Evolutionary conservation across 495 filamentous ascomycete species (phyloP).

Genomic region (Xylaria longipes): DNA sequence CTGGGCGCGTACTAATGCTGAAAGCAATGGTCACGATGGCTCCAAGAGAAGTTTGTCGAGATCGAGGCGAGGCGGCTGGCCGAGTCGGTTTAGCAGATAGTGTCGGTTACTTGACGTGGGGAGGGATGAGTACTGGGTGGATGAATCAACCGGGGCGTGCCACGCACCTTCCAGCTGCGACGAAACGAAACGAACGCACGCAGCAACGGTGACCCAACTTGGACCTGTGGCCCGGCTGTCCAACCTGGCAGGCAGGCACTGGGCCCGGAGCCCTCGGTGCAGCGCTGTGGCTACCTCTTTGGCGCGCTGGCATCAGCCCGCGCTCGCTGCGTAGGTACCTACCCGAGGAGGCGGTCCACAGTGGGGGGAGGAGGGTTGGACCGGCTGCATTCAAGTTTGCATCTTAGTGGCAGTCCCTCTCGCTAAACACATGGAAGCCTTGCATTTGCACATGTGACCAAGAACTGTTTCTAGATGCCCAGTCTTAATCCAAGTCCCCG

Average conservation of each 20-base stretch:
- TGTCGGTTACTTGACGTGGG: conserved; percentile 25
- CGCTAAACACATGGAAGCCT: background rate
- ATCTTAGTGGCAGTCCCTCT: background rate
- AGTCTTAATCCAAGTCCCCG: background rate
- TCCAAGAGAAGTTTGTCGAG: conserved; percentile 30
- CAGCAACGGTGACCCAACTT: background rate
- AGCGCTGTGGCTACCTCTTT: background rate
- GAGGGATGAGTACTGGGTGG: conserved; percentile 8
- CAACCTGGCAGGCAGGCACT: conserved; percentile 1
- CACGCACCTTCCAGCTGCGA: conserved; percentile 7
- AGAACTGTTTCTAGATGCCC: background rate
- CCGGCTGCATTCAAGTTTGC: background rate
- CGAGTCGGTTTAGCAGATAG: conserved; percentile 30
- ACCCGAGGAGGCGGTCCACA: conserved; percentile 23
- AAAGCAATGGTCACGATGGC: conserved; percentile 28
- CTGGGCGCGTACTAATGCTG: conserved; percentile 24
- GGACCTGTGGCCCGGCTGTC: background rate
- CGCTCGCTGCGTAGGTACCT: background rate
- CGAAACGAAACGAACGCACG: background rate
- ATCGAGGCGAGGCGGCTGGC: conserved; percentile 23
- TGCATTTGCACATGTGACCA: conserved; percentile 1
- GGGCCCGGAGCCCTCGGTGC: background rate
- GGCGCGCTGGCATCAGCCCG: background rate
- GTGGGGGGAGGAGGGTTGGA: conserved; percentile 18
- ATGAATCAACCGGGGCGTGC: conserved; percentile 30